Conservation (phyloP, 495 filamentous ascomycete genomes). For the Trichodelitschia bisporula region DNA sequence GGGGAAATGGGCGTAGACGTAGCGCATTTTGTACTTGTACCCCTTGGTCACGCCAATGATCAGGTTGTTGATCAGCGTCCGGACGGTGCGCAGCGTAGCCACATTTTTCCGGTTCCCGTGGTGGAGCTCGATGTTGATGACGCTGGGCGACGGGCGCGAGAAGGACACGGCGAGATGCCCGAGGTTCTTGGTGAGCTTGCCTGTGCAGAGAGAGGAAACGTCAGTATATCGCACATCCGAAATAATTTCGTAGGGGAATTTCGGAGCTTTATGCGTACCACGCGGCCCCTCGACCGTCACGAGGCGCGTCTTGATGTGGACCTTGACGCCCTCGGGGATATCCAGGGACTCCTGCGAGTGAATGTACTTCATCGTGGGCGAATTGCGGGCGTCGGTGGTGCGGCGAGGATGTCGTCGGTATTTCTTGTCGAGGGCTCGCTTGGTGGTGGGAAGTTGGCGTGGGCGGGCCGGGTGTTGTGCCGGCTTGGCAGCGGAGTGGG, state of each 20-base stretch:
- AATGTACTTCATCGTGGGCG: conserved; percentile 37
- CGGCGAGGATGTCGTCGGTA: conserved; percentile 6
- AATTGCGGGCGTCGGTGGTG: conserved; percentile 2
- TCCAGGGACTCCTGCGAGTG: conserved; percentile 82
- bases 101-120: conserved; percentile 94
- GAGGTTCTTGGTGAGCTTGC: conserved; percentile 88
- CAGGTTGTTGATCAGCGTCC: conserved; percentile 90
- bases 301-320: conserved; percentile 81
- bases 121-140: conserved; percentile 90
- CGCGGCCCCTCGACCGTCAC: conserved; percentile 92
- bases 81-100: conserved; percentile 92
- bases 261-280: conserved; percentile 25
- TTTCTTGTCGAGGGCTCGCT: no score
- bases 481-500: no score
- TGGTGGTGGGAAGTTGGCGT: no score
- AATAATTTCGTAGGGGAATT: conserved; percentile 1
- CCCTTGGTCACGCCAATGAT: conserved; percentile 95
- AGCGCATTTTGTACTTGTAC: conserved; percentile 99
- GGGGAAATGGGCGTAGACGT: conserved; percentile 99
- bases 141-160: conserved; percentile 49
- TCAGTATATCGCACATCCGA: background rate
- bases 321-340: conserved; percentile 89
- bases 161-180: conserved; percentile 91
- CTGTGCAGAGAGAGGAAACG: conserved; percentile 15
- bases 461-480: no score